Evolutionary conservation across 2,329 filamentous ascomycete genomes (phyloP).

Genomic region (Aspergillus pseudotamarii): DNA sequence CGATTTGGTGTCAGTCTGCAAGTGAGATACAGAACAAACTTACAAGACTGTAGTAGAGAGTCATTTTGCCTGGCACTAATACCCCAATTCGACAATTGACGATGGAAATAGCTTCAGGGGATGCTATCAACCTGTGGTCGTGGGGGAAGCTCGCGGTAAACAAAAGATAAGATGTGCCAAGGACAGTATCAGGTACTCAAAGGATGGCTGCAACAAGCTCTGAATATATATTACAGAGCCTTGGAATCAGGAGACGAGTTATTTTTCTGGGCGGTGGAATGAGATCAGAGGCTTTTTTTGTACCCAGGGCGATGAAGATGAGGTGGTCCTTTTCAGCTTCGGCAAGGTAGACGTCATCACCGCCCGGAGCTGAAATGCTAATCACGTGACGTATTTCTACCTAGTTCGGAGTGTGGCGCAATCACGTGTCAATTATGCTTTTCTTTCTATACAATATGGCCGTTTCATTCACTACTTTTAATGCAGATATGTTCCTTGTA

Average conservation of each 20-base stretch:
- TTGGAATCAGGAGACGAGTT: neutral
- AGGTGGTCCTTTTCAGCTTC: conserved; percentile 69
- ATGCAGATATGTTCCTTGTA: neutral
- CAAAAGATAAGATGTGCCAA: conserved; percentile 14
- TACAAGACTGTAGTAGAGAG: conserved; percentile 70
- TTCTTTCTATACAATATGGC: neutral
- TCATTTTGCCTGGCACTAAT: conserved; percentile 54
- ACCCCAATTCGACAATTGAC: neutral
- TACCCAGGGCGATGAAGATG: conserved; percentile 44
- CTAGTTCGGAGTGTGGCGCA: neutral
- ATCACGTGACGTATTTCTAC: conserved; percentile 18
- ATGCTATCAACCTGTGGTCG: conserved; percentile 4
- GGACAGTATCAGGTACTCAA: neutral
- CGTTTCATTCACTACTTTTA: neutral
- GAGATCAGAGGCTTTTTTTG: conserved; percentile 7
- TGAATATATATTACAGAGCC: conserved; percentile 9
- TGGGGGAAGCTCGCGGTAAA: conserved; percentile 18
- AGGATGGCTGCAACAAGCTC: neutral
- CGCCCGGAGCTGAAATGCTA: conserved; percentile 12
- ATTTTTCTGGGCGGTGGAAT: neutral
- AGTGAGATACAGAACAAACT: conserved; percentile 32
- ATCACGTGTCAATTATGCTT: conserved; percentile 1
- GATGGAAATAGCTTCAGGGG: neutral
- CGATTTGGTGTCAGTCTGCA: neutral
- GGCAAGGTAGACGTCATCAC: conserved; percentile 38